Evolutionary conservation across 768 basidiomycete species (phyloP), one percentile per base, ranked within the genome.

Genomic region (Tubosaeta brunneosetosa): DNA sequence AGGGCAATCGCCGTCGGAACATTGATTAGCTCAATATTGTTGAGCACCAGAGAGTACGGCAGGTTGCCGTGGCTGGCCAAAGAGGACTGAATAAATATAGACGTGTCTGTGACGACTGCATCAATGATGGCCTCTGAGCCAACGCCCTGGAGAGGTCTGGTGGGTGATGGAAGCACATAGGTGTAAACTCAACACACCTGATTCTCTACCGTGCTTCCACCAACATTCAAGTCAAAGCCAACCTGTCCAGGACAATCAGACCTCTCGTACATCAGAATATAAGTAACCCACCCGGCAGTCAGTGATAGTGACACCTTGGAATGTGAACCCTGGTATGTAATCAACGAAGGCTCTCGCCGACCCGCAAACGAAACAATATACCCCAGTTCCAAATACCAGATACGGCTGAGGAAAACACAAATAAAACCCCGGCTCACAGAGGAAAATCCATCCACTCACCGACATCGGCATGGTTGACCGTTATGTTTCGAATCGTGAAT

Each of bases 401-500:
- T 32, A 70, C 38, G 17, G 67, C 68, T 70, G 13, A 7, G 12
- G n/a, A 50, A 22, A 14, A 12, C 29, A 16, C 1, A 6, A 14
- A 29, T 65, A 7, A 12, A 57, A 32, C 14, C 6, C 32, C 19
- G 13, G 13, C 32, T 14, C 25, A 19, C 13, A 7, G 1, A 7
- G 13, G 42, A 36, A 10, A 41, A 4, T 2, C 0, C 1, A 3
- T 12, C 14, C 12, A 45, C 63, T 54, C 53, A 74, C 74, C 75
- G 45, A 65, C 65, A 7, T 71, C 56, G 17, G 76, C 74, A 55
- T 79, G 77, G 58, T 76, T 78, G 33, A 80, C 62, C 1, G 76
- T 80, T 49, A 85, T 66, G 59, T 85, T 86, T 26, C 84, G 78
- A 43, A 85, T 80, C 0, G 84, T 85, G 57, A 85, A 85, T 76